phyloP scores from a whole-genome alignment of 768 basidiomycete species.

The Infundibulicybe gibba region DNA sequence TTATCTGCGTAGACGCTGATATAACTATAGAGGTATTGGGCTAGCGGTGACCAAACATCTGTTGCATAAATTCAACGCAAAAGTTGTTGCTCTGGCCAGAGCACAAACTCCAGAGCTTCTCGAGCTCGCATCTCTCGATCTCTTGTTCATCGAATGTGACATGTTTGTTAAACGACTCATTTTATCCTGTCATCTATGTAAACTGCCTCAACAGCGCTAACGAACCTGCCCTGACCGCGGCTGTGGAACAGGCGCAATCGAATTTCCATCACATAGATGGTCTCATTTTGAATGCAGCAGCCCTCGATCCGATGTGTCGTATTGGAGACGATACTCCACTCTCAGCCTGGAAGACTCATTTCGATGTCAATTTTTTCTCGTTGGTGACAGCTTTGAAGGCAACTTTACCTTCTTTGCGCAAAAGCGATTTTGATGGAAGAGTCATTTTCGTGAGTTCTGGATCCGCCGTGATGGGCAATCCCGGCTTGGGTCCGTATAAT shows the following conservation, averaged over 20 bases:
- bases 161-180: constrained; percentile 48
- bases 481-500: constrained; percentile 81
- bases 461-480: constrained; percentile 62
- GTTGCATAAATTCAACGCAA: constrained; percentile 55
- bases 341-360: constrained; percentile 64
- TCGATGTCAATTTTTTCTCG: constrained; percentile 89
- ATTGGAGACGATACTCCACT: constrained; percentile 49
- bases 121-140: constrained; percentile 36
- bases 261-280: constrained; percentile 68
- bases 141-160: constrained; percentile 69
- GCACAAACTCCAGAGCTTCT: constrained; percentile 62
- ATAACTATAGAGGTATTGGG: constrained; percentile 58
- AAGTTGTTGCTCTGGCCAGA: constrained; percentile 77
- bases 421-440: constrained; percentile 52
- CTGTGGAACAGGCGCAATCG: constrained; percentile 48
- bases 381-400: constrained; percentile 66
- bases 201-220: constrained; percentile 46
- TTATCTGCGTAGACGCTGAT: constrained; percentile 3
- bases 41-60: constrained; percentile 72
- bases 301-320: constrained; percentile 63
- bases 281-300: constrained; percentile 83
- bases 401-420: constrained; percentile 66
- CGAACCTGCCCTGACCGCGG: constrained; percentile 46
- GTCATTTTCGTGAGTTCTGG: constrained; percentile 87
- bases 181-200: background rate